Base-by-base conservation (phyloP, 1,284 basidiomycete genomes). In the Moesziomyces parantarcticus region DNA sequence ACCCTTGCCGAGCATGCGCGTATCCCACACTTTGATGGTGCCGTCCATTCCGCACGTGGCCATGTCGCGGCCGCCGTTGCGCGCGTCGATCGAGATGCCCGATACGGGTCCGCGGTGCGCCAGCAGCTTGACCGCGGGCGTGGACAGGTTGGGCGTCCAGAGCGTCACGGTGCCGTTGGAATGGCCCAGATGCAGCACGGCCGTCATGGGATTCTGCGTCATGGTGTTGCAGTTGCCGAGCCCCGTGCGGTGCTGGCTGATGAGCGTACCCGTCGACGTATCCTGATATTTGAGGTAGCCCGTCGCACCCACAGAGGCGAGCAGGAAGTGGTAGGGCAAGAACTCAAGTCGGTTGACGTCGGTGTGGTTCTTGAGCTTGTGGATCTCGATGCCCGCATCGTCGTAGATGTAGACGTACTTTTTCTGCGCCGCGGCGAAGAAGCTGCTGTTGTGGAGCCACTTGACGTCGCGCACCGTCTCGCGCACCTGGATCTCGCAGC, bases 321-420 rank as follows among this genome's bases (percentile, higher is more conserved):
- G 88, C 18, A 99, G 87, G 90, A 94, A 99, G 84, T 99, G 97
- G 79, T 95, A 98, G 0, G 94, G 94, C 10, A 99, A 86, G 83
- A 94, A 99, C 81, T 97, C 93, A 62, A 99, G 88, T 62, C 91
- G 87, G 10, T 92, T 92, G 1, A 94, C 92, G 82, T 98, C 96
- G 60, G 97, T 89, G 81, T 97, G 95, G 4, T 86, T 83, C 79
- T 87, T 85, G 78, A 82, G 62, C 89, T 86, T 83, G 81, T 99
- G 96, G 9, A 99, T 85, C 84, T 99, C 97, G 23, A 97, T 91
- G 18, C 97, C 96, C 29, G 62, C 63, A 74, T 94, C 90, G 85
- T 99, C 97, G 81, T 99, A 98, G 61, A 99, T 94, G 85, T 92
- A 99, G 20, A 92, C 92, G 82, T 97, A 94, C 87, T 95, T 93